Evolutionary conservation across 202 grass and related monocot species (phyloP).

Genomic region (Zoysia matrella): DNA sequence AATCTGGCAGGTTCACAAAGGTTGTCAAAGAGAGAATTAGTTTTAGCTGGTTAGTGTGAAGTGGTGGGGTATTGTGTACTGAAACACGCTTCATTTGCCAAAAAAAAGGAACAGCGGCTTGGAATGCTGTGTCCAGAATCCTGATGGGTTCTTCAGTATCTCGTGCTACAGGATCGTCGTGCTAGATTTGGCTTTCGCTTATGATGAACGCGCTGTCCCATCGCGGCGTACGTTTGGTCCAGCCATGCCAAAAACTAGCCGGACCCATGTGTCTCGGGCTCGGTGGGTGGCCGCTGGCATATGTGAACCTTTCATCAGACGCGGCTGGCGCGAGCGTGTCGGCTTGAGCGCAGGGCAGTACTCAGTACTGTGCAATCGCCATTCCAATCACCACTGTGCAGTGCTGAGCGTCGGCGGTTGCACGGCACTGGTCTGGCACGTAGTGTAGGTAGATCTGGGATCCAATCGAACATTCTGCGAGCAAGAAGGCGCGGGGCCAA

Average conservation of each 20-base stretch:
- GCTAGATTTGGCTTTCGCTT: constrained; percentile 17
- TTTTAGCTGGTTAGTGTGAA: constrained; percentile 7
- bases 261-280: neutral
- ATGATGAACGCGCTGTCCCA: neutral
- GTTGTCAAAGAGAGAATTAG: neutral
- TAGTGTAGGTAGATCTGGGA: constrained; percentile 10
- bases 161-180: neutral
- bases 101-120: neutral
- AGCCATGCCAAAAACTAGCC: neutral
- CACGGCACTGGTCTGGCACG: neutral
- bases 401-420: constrained; percentile 45
- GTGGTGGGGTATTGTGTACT: constrained; percentile 16
- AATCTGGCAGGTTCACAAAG: neutral
- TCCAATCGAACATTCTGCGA: constrained; percentile 2
- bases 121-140: neutral
- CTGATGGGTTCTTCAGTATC: neutral
- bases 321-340: neutral
- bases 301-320: neutral
- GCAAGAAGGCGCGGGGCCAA: neutral
- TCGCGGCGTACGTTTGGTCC: neutral
- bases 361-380: neutral
- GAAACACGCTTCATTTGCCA: neutral
- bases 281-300: too few species aligned
- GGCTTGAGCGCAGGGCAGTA: neutral
- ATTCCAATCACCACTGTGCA: neutral